Base-by-base conservation (phyloP, 139 green algal species). In the Chlorella sp. region DNA sequence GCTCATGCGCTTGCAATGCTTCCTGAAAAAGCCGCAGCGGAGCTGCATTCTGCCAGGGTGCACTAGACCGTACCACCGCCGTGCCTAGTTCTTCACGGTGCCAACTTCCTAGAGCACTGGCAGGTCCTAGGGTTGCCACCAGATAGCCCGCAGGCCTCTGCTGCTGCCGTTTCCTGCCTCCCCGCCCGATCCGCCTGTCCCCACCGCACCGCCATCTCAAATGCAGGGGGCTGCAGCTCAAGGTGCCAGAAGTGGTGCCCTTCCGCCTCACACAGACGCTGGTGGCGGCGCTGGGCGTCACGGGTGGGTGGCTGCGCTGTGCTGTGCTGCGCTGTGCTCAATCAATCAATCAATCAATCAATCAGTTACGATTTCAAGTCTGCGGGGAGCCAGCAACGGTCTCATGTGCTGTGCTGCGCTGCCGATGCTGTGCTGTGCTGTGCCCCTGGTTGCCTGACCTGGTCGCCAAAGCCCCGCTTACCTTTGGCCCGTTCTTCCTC, bases 221-320 rank as follows among this genome's bases (percentile, higher is more conserved):
- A 18, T 87, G 79, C 88, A 96, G 94, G 93, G 97, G 95, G 60
- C 40, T 81, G 32, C 79, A 91, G 69, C 93, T 98, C 83, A 92
- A 91, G 11, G 95, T 99, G 77, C 97, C 97, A 0, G 97, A 99
- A 93, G 83, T 98, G 64, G 97, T 99, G 84, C 97, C 97, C 19
- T 99, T 99, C 94, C 93, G 97, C 14, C 93, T 98, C 60, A 98
- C 96, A 5, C 96, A 93, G 36, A 91, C 89, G 16, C 81, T 98
- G 48, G 77, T 92, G 60, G 90, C 77, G 12, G 90, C 89, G 11
- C 86, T 96, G 69, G 94, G 94, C 1, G 64, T 91, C 24, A 90
- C 88, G 19, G 93, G 93, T 76, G 89, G 85, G 34, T 22, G 57
- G 48, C 48, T 57, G 48, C 48, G 48, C 48, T 57, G 48, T 57